phyloP scores from a whole-genome alignment of 2,329 filamentous ascomycete genomes.

The Coleophoma crateriformis region DNA sequence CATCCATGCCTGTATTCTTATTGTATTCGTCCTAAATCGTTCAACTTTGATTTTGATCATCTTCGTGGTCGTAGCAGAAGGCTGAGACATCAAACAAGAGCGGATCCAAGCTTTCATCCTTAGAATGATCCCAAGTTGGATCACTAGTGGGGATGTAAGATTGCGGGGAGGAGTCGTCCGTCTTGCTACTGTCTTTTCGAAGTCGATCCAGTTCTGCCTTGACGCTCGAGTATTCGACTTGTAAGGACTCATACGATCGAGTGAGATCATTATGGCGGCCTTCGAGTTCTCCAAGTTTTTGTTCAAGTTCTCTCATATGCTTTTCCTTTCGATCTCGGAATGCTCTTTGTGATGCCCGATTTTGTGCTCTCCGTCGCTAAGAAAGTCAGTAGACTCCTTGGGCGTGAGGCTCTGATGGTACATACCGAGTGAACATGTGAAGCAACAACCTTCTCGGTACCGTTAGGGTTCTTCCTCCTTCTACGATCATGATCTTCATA shows the following conservation, averaged over 20 bases:
- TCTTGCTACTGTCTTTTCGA: slow-evolving; percentile 15
- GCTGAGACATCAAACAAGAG: slow-evolving; percentile 25
- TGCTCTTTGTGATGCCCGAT: slow-evolving; percentile 54
- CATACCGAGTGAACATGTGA: slow-evolving; percentile 27
- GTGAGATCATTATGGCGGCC: slow-evolving; percentile 50
- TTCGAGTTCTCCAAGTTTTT: slow-evolving; percentile 46
- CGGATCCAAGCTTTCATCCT: slow-evolving; percentile 21
- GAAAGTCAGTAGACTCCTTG: slow-evolving; percentile 1
- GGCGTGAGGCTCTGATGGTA: neutral
- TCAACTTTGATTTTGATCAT: slow-evolving; percentile 4
- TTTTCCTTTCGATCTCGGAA: slow-evolving; percentile 60
- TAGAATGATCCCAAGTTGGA: slow-evolving; percentile 16
- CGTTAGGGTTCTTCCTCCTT: slow-evolving; percentile 18
- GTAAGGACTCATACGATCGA: slow-evolving; percentile 45
- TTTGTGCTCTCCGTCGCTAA: slow-evolving; percentile 53
- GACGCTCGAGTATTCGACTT: slow-evolving; percentile 27
- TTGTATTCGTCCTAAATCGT: neutral
- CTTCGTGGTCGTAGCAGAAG: slow-evolving; percentile 24
- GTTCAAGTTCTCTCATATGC: slow-evolving; percentile 58
- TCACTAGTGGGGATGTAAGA: slow-evolving; percentile 7
- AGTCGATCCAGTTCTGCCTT: slow-evolving; percentile 24
- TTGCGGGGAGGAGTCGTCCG: slow-evolving; percentile 2
- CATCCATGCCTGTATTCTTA: neutral
- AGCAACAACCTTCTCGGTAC: slow-evolving; percentile 22
- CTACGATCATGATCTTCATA: slow-evolving; percentile 27